phyloP scores from a whole-genome alignment of 2,329 filamentous ascomycete species.

The Coniosporium tulheliwenetii region DNA sequence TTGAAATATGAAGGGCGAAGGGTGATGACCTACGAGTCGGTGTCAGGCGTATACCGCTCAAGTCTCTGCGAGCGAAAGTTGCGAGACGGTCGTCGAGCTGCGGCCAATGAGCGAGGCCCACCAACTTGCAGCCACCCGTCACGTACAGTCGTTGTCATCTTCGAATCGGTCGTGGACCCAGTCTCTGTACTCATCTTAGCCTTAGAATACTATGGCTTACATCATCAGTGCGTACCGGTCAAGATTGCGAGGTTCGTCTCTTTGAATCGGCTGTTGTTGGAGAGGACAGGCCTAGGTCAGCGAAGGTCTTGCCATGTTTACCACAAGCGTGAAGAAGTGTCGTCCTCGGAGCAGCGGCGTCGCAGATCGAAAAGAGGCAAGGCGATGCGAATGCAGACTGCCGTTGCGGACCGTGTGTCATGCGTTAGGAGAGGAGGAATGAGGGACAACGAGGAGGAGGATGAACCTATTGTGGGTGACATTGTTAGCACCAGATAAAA shows the following conservation, averaged over 20 bases:
- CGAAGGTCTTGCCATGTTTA: constrained; percentile 8
- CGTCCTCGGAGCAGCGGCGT: neutral
- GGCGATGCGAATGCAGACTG: constrained; percentile 18
- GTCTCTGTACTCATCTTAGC: constrained; percentile 39
- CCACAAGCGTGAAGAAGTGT: constrained; percentile 1
- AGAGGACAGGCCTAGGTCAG: constrained; percentile 20
- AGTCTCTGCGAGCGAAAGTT: constrained; percentile 3
- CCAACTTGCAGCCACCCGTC: constrained; percentile 2
- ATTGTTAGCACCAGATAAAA: neutral
- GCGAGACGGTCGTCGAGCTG: constrained; percentile 8
- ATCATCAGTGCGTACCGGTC: constrained; percentile 42
- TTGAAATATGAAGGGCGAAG: neutral
- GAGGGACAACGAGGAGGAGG: constrained; percentile 19
- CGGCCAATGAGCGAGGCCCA: constrained; percentile 1
- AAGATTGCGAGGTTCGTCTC: constrained; percentile 47
- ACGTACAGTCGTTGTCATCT: constrained; percentile 44
- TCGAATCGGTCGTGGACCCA: constrained; percentile 92
- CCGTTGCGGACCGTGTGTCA: constrained; percentile 8
- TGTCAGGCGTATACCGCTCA: constrained; percentile 13
- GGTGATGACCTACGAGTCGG: constrained; percentile 1
- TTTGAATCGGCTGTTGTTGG: constrained; percentile 16
- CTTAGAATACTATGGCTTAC: constrained; percentile 1
- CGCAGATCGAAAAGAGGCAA: constrained; percentile 8
- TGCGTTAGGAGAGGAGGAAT: constrained; percentile 8
- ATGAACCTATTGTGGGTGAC: constrained; percentile 13